Conservation (phyloP, 139 green algal genomes). For the Chlorella vulgaris region DNA sequence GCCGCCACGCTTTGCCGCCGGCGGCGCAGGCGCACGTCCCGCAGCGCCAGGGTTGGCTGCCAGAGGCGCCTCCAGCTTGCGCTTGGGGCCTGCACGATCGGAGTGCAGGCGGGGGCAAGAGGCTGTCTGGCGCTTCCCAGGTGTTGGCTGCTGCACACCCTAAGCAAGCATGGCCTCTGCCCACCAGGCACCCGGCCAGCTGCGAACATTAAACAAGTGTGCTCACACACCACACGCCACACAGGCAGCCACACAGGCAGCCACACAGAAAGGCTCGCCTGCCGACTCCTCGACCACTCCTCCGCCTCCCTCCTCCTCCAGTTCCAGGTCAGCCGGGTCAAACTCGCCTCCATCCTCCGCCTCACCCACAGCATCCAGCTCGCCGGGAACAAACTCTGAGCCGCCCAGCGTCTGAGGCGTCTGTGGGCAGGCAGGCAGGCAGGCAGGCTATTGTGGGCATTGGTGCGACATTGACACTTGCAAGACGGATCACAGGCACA, state of each 20-base stretch:
- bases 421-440: not conserved
- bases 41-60: not conserved
- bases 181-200: too few species aligned
- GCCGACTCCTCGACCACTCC: conserved; percentile 29
- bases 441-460: not conserved
- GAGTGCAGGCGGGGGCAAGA: not conserved
- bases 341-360: conserved; percentile 29
- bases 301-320: not conserved
- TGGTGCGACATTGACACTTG: too few species aligned
- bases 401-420: conserved; percentile 22
- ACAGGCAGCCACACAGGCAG: not conserved
- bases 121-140: too few species aligned
- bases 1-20: conserved; percentile 1
- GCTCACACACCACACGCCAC: too few species aligned
- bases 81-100: conserved; percentile 14
- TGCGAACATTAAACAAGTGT: too few species aligned
- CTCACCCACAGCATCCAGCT: conserved; percentile 29
- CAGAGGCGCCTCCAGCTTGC: not conserved
- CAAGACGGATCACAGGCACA: too few species aligned
- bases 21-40: not conserved
- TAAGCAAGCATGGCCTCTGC: too few species aligned
- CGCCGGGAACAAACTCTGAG: conserved; percentile 24
- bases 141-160: too few species aligned
- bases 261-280: not conserved
- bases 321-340: conserved; percentile 9